Evolutionary conservation across 306 rosid species (phyloP).

Genomic region (Fagus sylvatica): DNA sequence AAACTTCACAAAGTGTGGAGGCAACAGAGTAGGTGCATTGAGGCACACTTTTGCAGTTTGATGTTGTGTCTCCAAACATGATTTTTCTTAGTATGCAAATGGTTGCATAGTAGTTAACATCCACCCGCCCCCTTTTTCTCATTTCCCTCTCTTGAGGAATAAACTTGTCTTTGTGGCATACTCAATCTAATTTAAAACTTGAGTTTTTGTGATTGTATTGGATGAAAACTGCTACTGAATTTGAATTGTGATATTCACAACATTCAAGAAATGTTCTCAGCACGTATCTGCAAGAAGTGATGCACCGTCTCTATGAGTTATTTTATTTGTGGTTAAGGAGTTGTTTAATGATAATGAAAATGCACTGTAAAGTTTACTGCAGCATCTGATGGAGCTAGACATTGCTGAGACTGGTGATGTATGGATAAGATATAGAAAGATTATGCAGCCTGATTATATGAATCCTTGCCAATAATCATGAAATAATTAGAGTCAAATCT

Average conservation of each 20-base stretch:
- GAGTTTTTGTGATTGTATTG: too few species aligned
- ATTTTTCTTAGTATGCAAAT: slow-evolving; percentile 24
- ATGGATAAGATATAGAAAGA: too few species aligned
- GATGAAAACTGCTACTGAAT: slow-evolving; percentile 2
- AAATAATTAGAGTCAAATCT: too few species aligned
- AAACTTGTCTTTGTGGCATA: slow-evolving; percentile 15
- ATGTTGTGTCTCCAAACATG: slow-evolving; percentile 19
- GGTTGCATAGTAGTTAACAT: background rate
- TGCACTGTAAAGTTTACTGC: background rate
- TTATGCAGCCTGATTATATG: too few species aligned
- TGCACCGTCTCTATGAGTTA: background rate
- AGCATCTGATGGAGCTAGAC: too few species aligned
- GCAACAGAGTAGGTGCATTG: slow-evolving; percentile 47
- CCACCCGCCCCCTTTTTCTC: slow-evolving; percentile 16
- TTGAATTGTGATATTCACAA: background rate
- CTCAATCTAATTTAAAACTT: background rate
- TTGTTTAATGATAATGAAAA: background rate
- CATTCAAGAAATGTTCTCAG: background rate
- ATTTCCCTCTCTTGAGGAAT: slow-evolving; percentile 21
- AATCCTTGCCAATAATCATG: too few species aligned
- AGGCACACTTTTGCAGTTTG: slow-evolving; percentile 15
- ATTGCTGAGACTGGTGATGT: too few species aligned
- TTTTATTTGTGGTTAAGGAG: background rate
- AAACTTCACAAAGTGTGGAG: slow-evolving; percentile 53
- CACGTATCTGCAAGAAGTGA: background rate